Evolutionary conservation across 306 rosid species (phyloP), one percentile per base, ranked within the genome.

Genomic region (Alnus rubra): DNA sequence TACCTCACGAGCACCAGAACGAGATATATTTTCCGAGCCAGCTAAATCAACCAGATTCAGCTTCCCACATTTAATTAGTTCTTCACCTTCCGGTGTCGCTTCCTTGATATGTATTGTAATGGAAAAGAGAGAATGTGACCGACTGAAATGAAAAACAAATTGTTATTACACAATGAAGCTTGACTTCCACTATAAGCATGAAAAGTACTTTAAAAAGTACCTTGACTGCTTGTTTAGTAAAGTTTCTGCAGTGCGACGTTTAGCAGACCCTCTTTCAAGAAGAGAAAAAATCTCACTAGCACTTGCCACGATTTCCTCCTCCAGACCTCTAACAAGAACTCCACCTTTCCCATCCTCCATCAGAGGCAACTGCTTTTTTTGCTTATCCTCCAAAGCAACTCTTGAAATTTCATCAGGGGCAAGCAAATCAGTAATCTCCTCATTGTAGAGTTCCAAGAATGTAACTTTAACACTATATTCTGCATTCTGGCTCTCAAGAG

Each of bases 271-370:
- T 82, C 99, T 88, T 75, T 96, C 99, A 1, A 96, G 86, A 54
- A 95, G 91, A 71, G 94, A 87, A 77, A 89, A 94, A 73, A 94
- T 92, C 80, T 94, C 98, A 82, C 52, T 88, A 1, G 98, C 98
- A 86, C 98, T 90, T 3, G 98, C 74, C 69, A 94, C 98, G 80
- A 94, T 92, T 83, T 92, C 97, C 74, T 92, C 97, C 81, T 92
- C 98, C 59, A 94, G 84, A 53, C 98, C 98, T 85, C 97, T 86
- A 1, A 94, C 98, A 15, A 94, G 97, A 77, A 94, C 98, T 65
- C 98, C 98, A 68, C 98, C 97, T 87, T 94, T 94, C 45, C 98
- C 98, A 84, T 94, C 97, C 84, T 94, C 98, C 98, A 94, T 94
- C 6, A 94, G 84, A 73, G 98, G 98, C 76, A 94, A 87, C 89